These are phyloP conservation scores for Candida silvatica DNA, from an alignment of 805 yeast genomes.

Conservation along the genomic window DNA sequence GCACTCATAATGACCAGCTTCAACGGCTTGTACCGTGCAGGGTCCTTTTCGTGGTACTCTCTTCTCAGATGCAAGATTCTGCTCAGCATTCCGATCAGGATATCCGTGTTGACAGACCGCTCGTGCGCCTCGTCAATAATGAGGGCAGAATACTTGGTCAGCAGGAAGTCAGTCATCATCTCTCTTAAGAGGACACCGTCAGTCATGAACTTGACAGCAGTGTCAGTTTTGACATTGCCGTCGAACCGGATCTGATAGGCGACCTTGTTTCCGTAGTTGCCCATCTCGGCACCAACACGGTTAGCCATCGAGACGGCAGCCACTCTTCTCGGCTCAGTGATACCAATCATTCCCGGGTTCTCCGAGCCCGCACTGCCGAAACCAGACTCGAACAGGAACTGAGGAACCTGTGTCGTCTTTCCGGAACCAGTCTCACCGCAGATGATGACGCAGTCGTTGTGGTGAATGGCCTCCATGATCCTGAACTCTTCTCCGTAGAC, in stretches of 20 bases:
- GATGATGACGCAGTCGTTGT: slow-evolving; percentile 80
- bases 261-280: slow-evolving; percentile 60
- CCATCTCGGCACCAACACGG: slow-evolving; percentile 70
- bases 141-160: slow-evolving; percentile 76
- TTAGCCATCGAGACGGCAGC: slow-evolving; percentile 90
- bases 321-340: slow-evolving; percentile 93
- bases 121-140: slow-evolving; percentile 98
- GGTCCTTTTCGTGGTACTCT: slow-evolving; percentile 38
- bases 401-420: slow-evolving; percentile 97
- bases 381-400: slow-evolving; percentile 88
- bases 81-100: slow-evolving; percentile 88
- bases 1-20: slow-evolving; percentile 96
- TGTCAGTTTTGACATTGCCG: slow-evolving; percentile 50
- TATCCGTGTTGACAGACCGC: slow-evolving; percentile 92
- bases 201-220: slow-evolving; percentile 83
- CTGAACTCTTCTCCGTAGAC: slow-evolving; percentile 85
- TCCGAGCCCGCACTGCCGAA: slow-evolving; percentile 56
- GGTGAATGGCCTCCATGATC: slow-evolving; percentile 92
- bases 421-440: slow-evolving; percentile 99
- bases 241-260: slow-evolving; percentile 83
- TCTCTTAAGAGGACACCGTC: slow-evolving; percentile 92
- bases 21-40: slow-evolving; percentile 45
- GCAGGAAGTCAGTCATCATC: slow-evolving; percentile 78
- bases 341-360: slow-evolving; percentile 90
- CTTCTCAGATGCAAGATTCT: slow-evolving; percentile 72